Conservation (phyloP, 345 rosid species). For the Noccaea caerulescens region DNA sequence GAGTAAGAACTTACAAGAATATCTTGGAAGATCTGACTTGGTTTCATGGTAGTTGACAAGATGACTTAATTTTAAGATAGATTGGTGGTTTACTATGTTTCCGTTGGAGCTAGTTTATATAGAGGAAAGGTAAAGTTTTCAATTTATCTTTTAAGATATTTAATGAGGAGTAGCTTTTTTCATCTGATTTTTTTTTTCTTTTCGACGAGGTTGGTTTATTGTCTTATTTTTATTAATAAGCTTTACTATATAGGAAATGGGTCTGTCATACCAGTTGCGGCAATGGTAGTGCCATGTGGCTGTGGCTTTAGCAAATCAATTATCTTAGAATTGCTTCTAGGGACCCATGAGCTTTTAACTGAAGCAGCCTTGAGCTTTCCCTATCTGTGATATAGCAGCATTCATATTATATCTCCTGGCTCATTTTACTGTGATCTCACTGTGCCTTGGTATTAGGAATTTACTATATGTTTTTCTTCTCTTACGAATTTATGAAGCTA, state of each 20-base stretch:
- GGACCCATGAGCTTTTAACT: constrained; percentile 42
- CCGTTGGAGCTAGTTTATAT: constrained; percentile 33
- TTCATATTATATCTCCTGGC: constrained; percentile 14
- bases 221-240: not conserved
- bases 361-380: constrained; percentile 35
- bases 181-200: not conserved
- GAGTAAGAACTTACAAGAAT: constrained; percentile 39
- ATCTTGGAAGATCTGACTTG: constrained; percentile 32
- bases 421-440: constrained; percentile 17
- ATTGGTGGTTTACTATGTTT: constrained; percentile 28
- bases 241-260: constrained; percentile 30
- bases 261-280: constrained; percentile 41
- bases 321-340: constrained; percentile 37
- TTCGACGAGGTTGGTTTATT: too few relatives aligned
- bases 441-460: not conserved
- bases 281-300: constrained; percentile 44
- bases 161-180: constrained; percentile 1
- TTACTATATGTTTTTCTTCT: constrained; percentile 9
- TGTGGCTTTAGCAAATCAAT: constrained; percentile 43
- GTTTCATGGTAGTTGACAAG: constrained; percentile 34
- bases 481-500: constrained; percentile 9
- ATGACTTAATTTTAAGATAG: constrained; percentile 36
- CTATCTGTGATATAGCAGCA: constrained; percentile 18
- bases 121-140: constrained; percentile 39
- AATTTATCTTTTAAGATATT: constrained; percentile 23